Evolutionary conservation across 768 basidiomycete species (phyloP).

Genomic region (Naganishia onofrii): DNA sequence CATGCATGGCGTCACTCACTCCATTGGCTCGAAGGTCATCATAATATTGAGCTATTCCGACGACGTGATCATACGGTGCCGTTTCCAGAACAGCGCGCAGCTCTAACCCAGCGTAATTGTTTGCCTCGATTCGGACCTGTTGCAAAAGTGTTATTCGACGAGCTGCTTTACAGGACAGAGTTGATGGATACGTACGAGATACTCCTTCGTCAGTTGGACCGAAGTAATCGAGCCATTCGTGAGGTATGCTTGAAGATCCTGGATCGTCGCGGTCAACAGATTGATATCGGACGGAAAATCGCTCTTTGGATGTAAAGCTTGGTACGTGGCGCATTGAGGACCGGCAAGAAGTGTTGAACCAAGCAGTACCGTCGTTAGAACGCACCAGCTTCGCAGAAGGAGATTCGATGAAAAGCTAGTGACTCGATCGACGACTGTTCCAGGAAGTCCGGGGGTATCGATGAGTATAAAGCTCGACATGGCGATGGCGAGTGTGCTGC

Average conservation of each 20-base stretch:
- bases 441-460: not conserved
- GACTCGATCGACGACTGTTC: not conserved
- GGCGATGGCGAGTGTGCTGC: not conserved
- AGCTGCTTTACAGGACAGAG: not conserved
- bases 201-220: conserved; percentile 36
- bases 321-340: not conserved
- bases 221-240: conserved; percentile 36
- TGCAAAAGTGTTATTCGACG: not conserved
- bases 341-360: not conserved
- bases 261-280: conserved; percentile 35
- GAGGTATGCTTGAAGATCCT: conserved; percentile 36
- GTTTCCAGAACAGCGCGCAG: conserved; percentile 44
- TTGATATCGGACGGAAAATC: not conserved
- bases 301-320: not conserved
- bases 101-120: conserved; percentile 40
- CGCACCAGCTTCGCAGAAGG: not conserved
- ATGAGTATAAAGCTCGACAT: not conserved
- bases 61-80: conserved; percentile 37
- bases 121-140: conserved; percentile 36
- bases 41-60: conserved; percentile 36
- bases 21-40: conserved; percentile 37
- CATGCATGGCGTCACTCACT: not conserved
- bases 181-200: conserved; percentile 28
- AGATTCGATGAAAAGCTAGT: not conserved
- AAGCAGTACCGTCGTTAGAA: not conserved